Conservation (phyloP, 106 monocot species). For the Posidonia australis region DNA sequence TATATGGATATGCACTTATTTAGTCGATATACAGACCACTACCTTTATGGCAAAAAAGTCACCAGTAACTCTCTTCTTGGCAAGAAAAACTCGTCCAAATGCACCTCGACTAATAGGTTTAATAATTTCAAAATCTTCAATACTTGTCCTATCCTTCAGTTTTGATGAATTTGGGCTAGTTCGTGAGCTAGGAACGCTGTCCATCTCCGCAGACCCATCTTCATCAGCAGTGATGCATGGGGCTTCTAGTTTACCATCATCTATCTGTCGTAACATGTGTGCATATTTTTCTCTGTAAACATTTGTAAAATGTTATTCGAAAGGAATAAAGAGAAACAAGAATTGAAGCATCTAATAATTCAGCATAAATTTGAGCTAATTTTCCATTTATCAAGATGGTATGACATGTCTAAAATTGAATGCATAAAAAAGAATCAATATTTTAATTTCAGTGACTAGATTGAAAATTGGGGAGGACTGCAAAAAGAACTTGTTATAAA, state of each 20-base stretch:
- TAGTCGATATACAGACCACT: background rate
- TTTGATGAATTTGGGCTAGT: slow-evolving; percentile 39
- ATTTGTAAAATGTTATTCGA: slow-evolving; percentile 2
- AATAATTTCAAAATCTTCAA: slow-evolving; percentile 99
- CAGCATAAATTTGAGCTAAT: too few species aligned
- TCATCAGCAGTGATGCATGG: slow-evolving; percentile 31
- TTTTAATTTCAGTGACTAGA: too few species aligned
- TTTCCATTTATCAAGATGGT: too few species aligned
- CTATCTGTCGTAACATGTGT: slow-evolving; percentile 64
- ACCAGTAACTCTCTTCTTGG: slow-evolving; percentile 92
- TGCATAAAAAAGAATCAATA: too few species aligned
- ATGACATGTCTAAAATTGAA: too few species aligned
- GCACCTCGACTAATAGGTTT: slow-evolving; percentile 97
- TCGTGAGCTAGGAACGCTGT: slow-evolving; percentile 26
- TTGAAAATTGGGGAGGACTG: too few species aligned
- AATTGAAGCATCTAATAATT: too few species aligned
- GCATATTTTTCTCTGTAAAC: slow-evolving; percentile 84
- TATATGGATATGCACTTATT: background rate
- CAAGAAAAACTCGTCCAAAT: slow-evolving; percentile 98
- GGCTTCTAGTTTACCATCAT: slow-evolving; percentile 51
- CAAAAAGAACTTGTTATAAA: too few species aligned
- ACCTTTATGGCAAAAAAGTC: slow-evolving; percentile 99
- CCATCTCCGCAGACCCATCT: slow-evolving; percentile 33
- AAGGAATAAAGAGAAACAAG: too few species aligned
- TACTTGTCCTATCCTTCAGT: slow-evolving; percentile 82